phyloP scores from a whole-genome alignment of 2,329 filamentous ascomycete genomes.

The Elsinoe perseae region DNA sequence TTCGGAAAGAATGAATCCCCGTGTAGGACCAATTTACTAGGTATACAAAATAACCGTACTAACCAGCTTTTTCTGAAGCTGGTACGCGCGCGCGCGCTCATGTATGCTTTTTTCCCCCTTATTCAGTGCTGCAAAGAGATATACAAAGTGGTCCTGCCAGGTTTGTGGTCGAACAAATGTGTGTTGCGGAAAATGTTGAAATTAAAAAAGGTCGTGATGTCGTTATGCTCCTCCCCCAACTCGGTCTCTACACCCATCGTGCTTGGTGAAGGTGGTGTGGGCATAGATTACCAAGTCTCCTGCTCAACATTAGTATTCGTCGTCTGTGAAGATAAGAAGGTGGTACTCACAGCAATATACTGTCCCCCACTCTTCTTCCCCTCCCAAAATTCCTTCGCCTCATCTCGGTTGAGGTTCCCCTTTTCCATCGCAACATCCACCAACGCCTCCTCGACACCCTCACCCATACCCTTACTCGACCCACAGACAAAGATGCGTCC shows the following conservation, averaged over 20 bases:
- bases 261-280: not conserved
- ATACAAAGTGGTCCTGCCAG: not conserved
- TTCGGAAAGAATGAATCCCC: not conserved
- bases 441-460: constrained; percentile 82
- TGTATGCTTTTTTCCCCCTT: not conserved
- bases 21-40: constrained; percentile 1
- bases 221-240: not conserved
- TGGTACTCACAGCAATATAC: constrained; percentile 62
- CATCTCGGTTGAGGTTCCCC: constrained; percentile 73
- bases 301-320: not conserved
- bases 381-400: constrained; percentile 81
- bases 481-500: constrained; percentile 95
- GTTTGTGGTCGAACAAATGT: not conserved
- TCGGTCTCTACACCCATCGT: too few relatives aligned
- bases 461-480: constrained; percentile 92
- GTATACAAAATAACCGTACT: not conserved
- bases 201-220: not conserved
- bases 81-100: not conserved
- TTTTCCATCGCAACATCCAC: constrained; percentile 89
- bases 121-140: not conserved
- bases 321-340: not conserved
- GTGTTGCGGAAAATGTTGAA: not conserved
- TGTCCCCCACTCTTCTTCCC: constrained; percentile 87
- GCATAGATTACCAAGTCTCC: constrained; percentile 10
- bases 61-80: not conserved